phyloP scores from a whole-genome alignment of 805 yeast genomes.

The Jamesozyma jinghongensis region DNA sequence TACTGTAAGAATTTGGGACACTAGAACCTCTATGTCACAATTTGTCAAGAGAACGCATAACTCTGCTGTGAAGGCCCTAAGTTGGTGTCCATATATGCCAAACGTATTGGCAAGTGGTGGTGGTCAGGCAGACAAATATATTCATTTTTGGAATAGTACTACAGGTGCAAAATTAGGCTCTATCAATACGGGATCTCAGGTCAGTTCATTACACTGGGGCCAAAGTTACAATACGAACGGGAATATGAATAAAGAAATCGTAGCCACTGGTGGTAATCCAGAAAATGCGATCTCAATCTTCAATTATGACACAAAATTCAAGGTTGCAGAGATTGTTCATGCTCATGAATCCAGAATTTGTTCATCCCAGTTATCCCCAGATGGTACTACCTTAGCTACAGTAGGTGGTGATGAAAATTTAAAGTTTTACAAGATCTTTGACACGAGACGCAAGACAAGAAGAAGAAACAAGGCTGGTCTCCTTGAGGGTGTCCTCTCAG shows the following conservation, averaged over 20 bases:
- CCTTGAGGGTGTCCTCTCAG: slow-evolving; percentile 15
- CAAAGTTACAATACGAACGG: slow-evolving; percentile 32
- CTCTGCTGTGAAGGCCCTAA: slow-evolving; percentile 91
- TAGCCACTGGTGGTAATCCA: slow-evolving; percentile 91
- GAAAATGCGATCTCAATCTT: slow-evolving; percentile 74
- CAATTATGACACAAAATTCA: slow-evolving; percentile 76
- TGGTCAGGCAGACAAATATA: slow-evolving; percentile 79
- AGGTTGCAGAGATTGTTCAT: slow-evolving; percentile 74
- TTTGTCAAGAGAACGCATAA: slow-evolving; percentile 71
- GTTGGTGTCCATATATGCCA: slow-evolving; percentile 87
- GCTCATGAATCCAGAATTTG: slow-evolving; percentile 90
- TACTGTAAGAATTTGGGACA: slow-evolving; percentile 88
- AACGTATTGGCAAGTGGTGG: slow-evolving; percentile 93
- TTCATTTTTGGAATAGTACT: slow-evolving; percentile 92
- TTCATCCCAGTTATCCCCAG: slow-evolving; percentile 79
- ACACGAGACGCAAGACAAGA: slow-evolving; percentile 35
- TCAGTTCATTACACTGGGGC: slow-evolving; percentile 91
- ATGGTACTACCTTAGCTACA: slow-evolving; percentile 82
- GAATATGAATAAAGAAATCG: slow-evolving; percentile 49
- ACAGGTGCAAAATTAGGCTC: slow-evolving; percentile 82
- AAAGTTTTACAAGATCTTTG: slow-evolving; percentile 90
- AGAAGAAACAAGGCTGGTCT: slow-evolving; percentile 27
- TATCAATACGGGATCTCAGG: slow-evolving; percentile 88
- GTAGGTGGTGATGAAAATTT: slow-evolving; percentile 94
- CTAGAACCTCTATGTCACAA: slow-evolving; percentile 57